These are phyloP conservation scores for Paecilomyces niveus DNA, from an alignment of 2,329 filamentous ascomycete species.

Conservation along the genomic window DNA sequence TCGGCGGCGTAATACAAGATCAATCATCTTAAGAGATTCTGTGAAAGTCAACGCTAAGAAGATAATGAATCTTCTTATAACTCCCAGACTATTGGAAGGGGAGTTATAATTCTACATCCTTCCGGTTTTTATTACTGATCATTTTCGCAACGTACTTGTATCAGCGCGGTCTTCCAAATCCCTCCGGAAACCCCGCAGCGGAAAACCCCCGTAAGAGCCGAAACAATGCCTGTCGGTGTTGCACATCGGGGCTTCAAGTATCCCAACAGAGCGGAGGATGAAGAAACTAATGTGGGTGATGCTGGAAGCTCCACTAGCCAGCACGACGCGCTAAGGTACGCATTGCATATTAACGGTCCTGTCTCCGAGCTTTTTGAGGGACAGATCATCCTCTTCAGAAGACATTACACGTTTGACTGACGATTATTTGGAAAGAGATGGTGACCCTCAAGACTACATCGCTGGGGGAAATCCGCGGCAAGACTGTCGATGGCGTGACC, in stretches of 20 bases:
- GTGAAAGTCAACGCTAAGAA: too few species aligned
- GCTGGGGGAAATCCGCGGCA: slow-evolving; percentile 22
- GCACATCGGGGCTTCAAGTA: neutral
- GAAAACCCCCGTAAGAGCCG: neutral
- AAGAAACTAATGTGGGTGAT: neutral
- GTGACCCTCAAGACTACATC: slow-evolving; percentile 16
- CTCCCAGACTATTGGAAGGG: too few species aligned
- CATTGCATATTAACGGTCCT: neutral
- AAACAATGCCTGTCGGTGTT: neutral
- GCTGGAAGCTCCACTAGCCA: neutral
- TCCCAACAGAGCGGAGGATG: neutral
- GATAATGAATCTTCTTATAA: too few species aligned
- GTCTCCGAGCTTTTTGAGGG: neutral
- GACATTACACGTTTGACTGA: neutral
- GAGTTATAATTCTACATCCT: too few species aligned
- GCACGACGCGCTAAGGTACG: neutral
- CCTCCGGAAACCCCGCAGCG: neutral
- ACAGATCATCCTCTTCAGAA: neutral
- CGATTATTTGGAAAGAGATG: slow-evolving; percentile 1
- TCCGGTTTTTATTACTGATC: too few species aligned
- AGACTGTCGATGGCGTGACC: slow-evolving; percentile 16
- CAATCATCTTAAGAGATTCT: too few species aligned
- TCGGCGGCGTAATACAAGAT: too few species aligned
- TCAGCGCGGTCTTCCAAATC: neutral
- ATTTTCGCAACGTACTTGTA: too few species aligned